Evolutionary conservation across 2,329 filamentous ascomycete species (phyloP).

Genomic region (Fusarium sp.): DNA sequence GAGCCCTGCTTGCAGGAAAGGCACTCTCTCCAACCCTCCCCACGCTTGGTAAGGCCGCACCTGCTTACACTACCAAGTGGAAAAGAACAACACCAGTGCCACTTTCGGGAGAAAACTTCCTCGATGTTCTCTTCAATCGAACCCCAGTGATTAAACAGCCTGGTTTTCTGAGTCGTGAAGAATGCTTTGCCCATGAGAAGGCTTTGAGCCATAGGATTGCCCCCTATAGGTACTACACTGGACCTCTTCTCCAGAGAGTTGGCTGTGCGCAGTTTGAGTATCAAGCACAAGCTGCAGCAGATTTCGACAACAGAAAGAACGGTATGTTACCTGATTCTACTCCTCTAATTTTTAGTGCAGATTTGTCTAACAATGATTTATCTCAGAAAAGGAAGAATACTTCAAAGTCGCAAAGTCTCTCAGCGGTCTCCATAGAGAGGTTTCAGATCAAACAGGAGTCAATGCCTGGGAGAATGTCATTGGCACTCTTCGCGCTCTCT

Average conservation of each 20-base stretch:
- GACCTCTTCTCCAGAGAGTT: slow-evolving; percentile 7
- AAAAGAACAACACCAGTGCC: slow-evolving; percentile 2
- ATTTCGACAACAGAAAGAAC: slow-evolving; percentile 10
- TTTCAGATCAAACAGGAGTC: slow-evolving; percentile 1
- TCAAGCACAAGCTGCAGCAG: not conserved
- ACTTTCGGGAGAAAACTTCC: slow-evolving; percentile 4
- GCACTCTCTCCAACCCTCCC: not conserved
- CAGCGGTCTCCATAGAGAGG: slow-evolving; percentile 2
- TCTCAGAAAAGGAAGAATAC: not conserved
- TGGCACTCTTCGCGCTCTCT: not conserved
- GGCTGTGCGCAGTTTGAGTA: slow-evolving; percentile 12
- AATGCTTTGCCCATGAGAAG: slow-evolving; percentile 7
- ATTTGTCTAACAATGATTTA: not conserved
- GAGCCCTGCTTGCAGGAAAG: not conserved
- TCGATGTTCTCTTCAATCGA: slow-evolving; percentile 4
- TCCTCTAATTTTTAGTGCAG: accelerated
- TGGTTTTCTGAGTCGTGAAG: not conserved
- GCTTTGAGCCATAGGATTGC: slow-evolving; percentile 6
- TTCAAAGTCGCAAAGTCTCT: slow-evolving; percentile 2
- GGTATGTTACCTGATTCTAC: not conserved
- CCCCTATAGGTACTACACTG: slow-evolving; percentile 8
- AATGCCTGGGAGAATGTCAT: slow-evolving; percentile 14
- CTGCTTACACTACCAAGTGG: slow-evolving; percentile 5
- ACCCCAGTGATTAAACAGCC: not conserved
- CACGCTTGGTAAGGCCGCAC: slow-evolving; percentile 2